A percentile compares a stretch with the other conserved stretches of the same genome.
Evolutionary conservation across 495 filamentous ascomycete genomes (phyloP).

Genomic region (Podospora pseudoanserina): DNA sequence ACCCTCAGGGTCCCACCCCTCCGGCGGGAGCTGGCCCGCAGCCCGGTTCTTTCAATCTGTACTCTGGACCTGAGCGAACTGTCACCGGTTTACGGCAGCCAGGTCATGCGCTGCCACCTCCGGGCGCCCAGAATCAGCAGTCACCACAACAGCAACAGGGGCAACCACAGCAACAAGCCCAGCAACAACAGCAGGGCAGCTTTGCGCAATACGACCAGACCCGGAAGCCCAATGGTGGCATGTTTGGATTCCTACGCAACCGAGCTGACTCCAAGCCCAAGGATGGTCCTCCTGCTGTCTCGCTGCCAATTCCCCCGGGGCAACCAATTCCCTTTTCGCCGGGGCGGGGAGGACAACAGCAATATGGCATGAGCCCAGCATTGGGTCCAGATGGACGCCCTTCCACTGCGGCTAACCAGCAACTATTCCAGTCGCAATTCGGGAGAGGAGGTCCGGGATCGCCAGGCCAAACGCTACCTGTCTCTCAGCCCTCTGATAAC

Average conservation of each 20-base stretch:
- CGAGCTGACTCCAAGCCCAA: constrained; percentile 10
- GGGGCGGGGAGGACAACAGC: constrained; percentile 17
- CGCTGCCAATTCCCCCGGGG: constrained; percentile 6
- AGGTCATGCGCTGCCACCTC: constrained; percentile 7
- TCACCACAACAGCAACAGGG: background rate
- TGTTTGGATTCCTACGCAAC: constrained; percentile 32
- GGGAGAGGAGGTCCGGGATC: constrained; percentile 11
- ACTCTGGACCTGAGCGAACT: constrained; percentile 6
- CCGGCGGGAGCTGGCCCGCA: constrained; percentile 2
- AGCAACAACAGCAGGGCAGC: constrained; percentile 9
- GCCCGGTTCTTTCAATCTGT: constrained; percentile 1
- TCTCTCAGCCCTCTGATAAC: constrained; percentile 5
- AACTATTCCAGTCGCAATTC: constrained; percentile 1
- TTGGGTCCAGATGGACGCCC: constrained; percentile 30
- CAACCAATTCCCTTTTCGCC: constrained; percentile 12
- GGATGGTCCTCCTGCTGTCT: constrained; percentile 1
- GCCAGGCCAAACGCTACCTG: constrained; percentile 10
- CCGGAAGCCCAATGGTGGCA: constrained; percentile 24
- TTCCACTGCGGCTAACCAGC: constrained; percentile 21
- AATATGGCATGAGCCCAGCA: constrained; percentile 20
- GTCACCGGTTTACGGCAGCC: constrained; percentile 15
- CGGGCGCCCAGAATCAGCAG: background rate
- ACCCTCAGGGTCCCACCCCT: background rate
- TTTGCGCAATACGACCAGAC: constrained; percentile 14
- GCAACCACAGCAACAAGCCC: background rate